phyloP scores from a whole-genome alignment of 2,329 filamentous ascomycete species.

The Huntiella abstrusa region DNA sequence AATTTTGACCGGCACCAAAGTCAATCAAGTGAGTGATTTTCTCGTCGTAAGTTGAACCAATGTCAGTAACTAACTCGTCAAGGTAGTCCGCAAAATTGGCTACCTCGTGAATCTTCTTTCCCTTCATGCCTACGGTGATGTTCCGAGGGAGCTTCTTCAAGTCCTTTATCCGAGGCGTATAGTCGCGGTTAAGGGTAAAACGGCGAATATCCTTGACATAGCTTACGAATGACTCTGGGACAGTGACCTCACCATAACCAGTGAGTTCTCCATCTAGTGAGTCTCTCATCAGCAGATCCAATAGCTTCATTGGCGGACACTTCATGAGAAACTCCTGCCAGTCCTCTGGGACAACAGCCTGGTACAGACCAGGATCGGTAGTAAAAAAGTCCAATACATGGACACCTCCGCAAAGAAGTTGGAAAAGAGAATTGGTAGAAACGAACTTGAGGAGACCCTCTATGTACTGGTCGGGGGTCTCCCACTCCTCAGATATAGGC shows the following conservation, averaged over 20 bases:
- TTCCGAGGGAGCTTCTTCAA: slow-evolving; percentile 45
- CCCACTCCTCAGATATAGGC: slow-evolving; percentile 53
- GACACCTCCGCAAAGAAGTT: slow-evolving; percentile 86
- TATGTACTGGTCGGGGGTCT: slow-evolving; percentile 56
- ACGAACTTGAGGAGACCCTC: slow-evolving; percentile 60
- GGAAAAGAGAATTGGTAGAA: slow-evolving; percentile 55
- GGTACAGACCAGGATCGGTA: slow-evolving; percentile 63
- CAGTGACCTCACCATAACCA: slow-evolving; percentile 15
- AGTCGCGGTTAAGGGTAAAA: slow-evolving; percentile 47
- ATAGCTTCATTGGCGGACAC: slow-evolving; percentile 52
- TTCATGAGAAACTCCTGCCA: slow-evolving; percentile 66
- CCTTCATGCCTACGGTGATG: slow-evolving; percentile 78
- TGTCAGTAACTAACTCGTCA: slow-evolving; percentile 35
- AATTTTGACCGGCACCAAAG: slow-evolving; percentile 93
- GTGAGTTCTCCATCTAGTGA: slow-evolving; percentile 31
- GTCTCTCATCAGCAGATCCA: slow-evolving; percentile 67
- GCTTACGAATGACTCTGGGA: slow-evolving; percentile 40
- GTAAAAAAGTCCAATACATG: slow-evolving; percentile 96
- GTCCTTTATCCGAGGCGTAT: slow-evolving; percentile 25
- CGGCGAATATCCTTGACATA: slow-evolving; percentile 57
- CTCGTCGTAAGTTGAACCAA: slow-evolving; percentile 35
- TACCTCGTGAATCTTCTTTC: slow-evolving; percentile 91
- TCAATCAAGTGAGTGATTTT: slow-evolving; percentile 76
- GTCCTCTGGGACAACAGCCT: slow-evolving; percentile 52
- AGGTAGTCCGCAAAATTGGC: slow-evolving; percentile 78